Conservation (phyloP, 148 eudicot species). For the Silene latifolia region DNA sequence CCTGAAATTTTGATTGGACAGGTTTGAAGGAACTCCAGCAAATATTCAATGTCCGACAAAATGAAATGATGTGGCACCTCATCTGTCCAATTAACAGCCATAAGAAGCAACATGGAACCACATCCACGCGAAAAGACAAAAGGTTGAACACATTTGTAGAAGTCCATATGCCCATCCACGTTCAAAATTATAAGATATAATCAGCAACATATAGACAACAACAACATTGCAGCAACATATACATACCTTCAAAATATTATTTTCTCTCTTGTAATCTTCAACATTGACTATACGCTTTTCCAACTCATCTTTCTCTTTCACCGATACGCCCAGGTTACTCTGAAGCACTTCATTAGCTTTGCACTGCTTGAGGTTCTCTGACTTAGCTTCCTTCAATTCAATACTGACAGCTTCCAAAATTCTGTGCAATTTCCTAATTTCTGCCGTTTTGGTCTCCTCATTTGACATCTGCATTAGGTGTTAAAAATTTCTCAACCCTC, state of each 20-base stretch:
- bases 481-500: slow-evolving; percentile 1
- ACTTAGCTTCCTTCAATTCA: slow-evolving; percentile 77
- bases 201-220: no score
- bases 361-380: slow-evolving; percentile 57
- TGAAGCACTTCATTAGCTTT: slow-evolving; percentile 60
- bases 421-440: slow-evolving; percentile 68
- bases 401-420: slow-evolving; percentile 53
- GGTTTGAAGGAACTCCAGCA: background rate
- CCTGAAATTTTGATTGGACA: background rate
- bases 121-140: background rate
- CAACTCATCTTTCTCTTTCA: slow-evolving; percentile 67
- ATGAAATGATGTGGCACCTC: background rate
- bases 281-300: slow-evolving; percentile 48
- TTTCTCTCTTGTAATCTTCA: slow-evolving; percentile 64
- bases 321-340: slow-evolving; percentile 51
- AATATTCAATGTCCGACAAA: background rate
- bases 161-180: background rate
- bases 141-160: background rate
- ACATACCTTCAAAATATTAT: slow-evolving; percentile 59
- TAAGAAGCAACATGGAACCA: background rate
- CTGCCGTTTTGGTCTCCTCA: slow-evolving; percentile 72
- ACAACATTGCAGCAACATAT: background rate
- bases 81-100: background rate
- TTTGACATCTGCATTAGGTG: slow-evolving; percentile 59
- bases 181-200: background rate